Conservation (phyloP, 2,329 filamentous ascomycete species). For the Arthrobotrys entomopaga region DNA sequence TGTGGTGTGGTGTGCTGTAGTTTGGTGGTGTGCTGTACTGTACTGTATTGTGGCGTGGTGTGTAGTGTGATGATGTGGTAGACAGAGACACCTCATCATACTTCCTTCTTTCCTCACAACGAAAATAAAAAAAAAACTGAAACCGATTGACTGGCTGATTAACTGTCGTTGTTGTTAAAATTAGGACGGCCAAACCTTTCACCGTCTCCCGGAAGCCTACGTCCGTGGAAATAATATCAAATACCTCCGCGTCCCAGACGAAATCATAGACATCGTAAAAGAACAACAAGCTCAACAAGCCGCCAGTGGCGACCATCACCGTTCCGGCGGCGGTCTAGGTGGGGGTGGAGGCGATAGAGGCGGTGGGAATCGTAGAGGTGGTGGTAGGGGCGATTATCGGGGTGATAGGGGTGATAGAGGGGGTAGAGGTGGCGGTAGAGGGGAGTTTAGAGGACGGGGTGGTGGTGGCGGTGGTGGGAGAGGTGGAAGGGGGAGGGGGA, state of each 20-base stretch:
- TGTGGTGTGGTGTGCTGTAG: too few relatives aligned
- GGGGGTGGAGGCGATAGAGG: constrained; percentile 61
- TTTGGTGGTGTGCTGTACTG: too few relatives aligned
- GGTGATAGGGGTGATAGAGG: constrained; percentile 60
- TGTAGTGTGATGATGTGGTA: too few relatives aligned
- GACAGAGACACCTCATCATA: too few relatives aligned
- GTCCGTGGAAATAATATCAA: constrained; percentile 99
- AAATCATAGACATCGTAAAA: constrained; percentile 93
- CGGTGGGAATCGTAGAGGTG: constrained; percentile 68
- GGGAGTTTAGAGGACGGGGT: constrained; percentile 66
- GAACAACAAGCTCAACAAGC: constrained; percentile 84
- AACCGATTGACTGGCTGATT: not conserved
- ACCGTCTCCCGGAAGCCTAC: constrained; percentile 90
- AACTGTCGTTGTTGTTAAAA: not conserved
- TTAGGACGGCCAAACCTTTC: constrained; percentile 77
- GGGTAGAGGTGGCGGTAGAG: constrained; percentile 62
- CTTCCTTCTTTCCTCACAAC: too few relatives aligned
- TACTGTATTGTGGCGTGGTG: too few relatives aligned
- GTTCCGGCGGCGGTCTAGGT: constrained; percentile 68
- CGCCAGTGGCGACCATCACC: constrained; percentile 61
- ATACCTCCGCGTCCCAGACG: constrained; percentile 94
- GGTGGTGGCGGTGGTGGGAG: constrained; percentile 3
- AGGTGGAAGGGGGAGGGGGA: constrained; percentile 40
- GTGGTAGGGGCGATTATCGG: constrained; percentile 62
- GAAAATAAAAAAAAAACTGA: not conserved